Conservation (phyloP, 345 rosid species). For the Populus deltoides region DNA sequence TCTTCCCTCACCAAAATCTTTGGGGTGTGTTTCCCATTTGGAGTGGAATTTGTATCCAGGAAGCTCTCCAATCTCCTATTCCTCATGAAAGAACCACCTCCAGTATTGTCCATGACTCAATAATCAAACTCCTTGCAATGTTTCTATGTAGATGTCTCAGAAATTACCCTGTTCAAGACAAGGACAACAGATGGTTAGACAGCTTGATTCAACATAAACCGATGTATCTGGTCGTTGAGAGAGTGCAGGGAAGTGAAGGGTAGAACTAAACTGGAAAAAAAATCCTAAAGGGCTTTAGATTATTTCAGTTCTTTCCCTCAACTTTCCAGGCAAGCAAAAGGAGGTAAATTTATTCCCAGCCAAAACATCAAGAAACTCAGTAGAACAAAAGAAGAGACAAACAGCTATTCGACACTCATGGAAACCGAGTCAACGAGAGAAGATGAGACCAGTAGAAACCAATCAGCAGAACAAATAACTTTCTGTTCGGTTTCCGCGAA, state of each 20-base stretch:
- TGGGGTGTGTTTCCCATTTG: constrained; percentile 10
- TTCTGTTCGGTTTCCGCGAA: too few relatives aligned
- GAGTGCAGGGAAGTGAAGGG: background rate
- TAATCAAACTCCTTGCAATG: background rate
- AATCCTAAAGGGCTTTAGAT: background rate
- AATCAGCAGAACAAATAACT: too few relatives aligned
- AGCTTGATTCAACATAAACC: background rate
- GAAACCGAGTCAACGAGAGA: background rate
- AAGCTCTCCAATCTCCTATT: constrained; percentile 47
- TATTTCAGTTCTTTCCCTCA: background rate
- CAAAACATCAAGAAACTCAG: background rate
- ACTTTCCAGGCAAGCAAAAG: background rate
- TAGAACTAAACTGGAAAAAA: background rate
- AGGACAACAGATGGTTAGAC: background rate
- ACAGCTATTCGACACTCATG: background rate
- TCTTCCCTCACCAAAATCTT: constrained; percentile 20
- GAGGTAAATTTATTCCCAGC: background rate
- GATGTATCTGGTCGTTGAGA: background rate
- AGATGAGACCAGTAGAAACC: too few relatives aligned
- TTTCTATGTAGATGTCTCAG: background rate
- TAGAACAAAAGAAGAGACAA: background rate
- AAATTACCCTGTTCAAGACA: background rate
- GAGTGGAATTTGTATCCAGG: constrained; percentile 24
- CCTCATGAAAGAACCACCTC: constrained; percentile 38
- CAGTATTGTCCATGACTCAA: constrained; percentile 30